Conservation (phyloP, 139 green algal genomes). For the Volvox reticuliferus region DNA sequence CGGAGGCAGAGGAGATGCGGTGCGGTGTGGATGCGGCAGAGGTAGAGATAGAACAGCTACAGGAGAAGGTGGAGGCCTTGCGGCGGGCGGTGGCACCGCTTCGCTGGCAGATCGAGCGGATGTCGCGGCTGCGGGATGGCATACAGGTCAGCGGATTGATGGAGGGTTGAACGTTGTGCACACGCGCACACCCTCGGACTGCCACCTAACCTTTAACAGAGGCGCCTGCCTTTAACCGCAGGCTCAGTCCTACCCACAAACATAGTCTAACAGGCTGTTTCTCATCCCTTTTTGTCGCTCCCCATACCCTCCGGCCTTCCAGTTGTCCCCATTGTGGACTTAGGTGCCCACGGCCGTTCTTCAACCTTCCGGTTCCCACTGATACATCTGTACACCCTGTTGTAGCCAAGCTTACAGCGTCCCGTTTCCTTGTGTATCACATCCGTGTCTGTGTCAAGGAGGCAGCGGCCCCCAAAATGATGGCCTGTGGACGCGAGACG, state of each 20-base stretch:
- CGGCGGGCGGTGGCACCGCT: conserved; percentile 21
- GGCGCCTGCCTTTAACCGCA: no score
- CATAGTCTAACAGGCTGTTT: no score
- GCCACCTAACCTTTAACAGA: no score
- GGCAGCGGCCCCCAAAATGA: no score
- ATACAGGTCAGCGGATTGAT: not conserved
- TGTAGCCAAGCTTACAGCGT: not conserved
- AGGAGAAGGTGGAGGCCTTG: not conserved
- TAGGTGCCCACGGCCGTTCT: no score
- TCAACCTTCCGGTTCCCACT: no score
- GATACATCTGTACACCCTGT: no score
- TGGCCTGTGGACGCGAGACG: not conserved
- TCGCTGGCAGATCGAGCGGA: conserved; percentile 22
- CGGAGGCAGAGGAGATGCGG: conserved; percentile 1
- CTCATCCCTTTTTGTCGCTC: no score
- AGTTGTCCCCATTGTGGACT: no score
- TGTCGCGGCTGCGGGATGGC: not conserved
- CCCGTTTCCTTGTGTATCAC: not conserved
- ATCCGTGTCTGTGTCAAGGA: not conserved
- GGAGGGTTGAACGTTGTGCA: not conserved
- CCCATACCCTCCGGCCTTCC: no score
- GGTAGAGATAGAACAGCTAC: not conserved
- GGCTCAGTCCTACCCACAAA: no score
- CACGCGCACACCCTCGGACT: not conserved
- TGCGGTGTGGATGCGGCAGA: not conserved